Conservation (phyloP, 2,329 filamentous ascomycete genomes). For the Spiromastix sp. region DNA sequence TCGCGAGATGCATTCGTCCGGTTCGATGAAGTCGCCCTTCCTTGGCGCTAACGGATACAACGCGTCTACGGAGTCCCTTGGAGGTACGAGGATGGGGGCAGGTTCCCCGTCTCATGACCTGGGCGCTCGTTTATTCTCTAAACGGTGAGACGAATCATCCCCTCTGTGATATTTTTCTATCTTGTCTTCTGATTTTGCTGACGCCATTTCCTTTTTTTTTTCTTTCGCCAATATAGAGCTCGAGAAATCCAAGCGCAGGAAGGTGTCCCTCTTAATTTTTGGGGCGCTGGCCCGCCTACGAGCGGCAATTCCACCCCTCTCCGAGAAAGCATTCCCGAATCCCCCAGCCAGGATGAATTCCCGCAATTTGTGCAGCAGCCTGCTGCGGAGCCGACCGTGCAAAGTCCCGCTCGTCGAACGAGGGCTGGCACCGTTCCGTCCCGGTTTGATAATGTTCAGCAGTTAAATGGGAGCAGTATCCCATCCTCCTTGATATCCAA, state of each 20-base stretch:
- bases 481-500: constrained; percentile 57
- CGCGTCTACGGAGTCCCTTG: constrained; percentile 39
- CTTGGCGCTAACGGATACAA: constrained; percentile 55
- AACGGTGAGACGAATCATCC: constrained; percentile 61
- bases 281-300: constrained; percentile 92
- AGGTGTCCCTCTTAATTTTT: constrained; percentile 67
- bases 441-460: constrained; percentile 70
- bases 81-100: constrained; percentile 64
- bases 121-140: constrained; percentile 71
- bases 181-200: neutral
- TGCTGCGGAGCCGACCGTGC: constrained; percentile 51
- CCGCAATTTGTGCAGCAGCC: constrained; percentile 73
- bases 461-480: constrained; percentile 46
- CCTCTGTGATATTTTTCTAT: constrained; percentile 2
- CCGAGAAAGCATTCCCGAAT: constrained; percentile 94
- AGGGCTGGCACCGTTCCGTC: constrained; percentile 95
- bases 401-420: constrained; percentile 62
- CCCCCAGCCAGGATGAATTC: constrained; percentile 83
- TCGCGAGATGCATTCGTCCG: constrained; percentile 58
- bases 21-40: constrained; percentile 60
- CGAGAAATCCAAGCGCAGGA: constrained; percentile 96
- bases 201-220: constrained; percentile 3
- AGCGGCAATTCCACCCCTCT: constrained; percentile 94
- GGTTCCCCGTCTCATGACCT: constrained; percentile 95
- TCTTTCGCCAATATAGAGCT: constrained; percentile 52